These are phyloP conservation scores for Russula sp. DNA, from an alignment of 768 basidiomycete genomes.

Conservation along the genomic window DNA sequence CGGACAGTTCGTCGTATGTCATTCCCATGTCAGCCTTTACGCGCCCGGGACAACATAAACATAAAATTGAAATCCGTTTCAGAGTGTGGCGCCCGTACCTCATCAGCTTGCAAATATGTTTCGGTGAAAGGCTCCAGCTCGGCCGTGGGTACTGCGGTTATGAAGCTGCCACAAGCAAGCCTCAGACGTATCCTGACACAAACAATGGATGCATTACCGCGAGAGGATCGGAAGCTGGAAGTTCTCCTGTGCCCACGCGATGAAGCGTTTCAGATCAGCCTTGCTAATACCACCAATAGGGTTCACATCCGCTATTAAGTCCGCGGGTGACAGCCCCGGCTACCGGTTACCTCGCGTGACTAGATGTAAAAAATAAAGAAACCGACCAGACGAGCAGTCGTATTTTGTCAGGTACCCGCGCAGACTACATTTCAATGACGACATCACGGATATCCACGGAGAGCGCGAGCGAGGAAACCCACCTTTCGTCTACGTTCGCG, in stretches of 20 bases:
- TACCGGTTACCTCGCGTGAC: neutral
- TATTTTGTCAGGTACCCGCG: slow-evolving; percentile 98
- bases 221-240: slow-evolving; percentile 83
- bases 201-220: slow-evolving; percentile 39
- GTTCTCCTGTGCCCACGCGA: slow-evolving; percentile 68
- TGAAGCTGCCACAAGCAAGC: slow-evolving; percentile 51
- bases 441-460: neutral
- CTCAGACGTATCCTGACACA: neutral
- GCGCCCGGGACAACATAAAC: neutral
- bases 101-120: slow-evolving; percentile 92
- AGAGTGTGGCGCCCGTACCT: slow-evolving; percentile 42
- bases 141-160: slow-evolving; percentile 89
- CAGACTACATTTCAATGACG: slow-evolving; percentile 44
- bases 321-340: neutral
- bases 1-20: slow-evolving; percentile 95
- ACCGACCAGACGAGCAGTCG: slow-evolving; percentile 82
- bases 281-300: slow-evolving; percentile 98
- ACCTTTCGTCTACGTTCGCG: slow-evolving; percentile 98
- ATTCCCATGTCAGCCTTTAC: slow-evolving; percentile 94
- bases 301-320: slow-evolving; percentile 79
- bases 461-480: neutral
- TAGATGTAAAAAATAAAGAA: neutral
- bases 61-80: too few relatives aligned
- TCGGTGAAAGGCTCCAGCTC: slow-evolving; percentile 95
- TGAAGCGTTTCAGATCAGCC: slow-evolving; percentile 94